Evolutionary conservation across 371 early-diverging fungal species (phyloP).

Genomic region (Batrachochytrium dendrobatidis): DNA sequence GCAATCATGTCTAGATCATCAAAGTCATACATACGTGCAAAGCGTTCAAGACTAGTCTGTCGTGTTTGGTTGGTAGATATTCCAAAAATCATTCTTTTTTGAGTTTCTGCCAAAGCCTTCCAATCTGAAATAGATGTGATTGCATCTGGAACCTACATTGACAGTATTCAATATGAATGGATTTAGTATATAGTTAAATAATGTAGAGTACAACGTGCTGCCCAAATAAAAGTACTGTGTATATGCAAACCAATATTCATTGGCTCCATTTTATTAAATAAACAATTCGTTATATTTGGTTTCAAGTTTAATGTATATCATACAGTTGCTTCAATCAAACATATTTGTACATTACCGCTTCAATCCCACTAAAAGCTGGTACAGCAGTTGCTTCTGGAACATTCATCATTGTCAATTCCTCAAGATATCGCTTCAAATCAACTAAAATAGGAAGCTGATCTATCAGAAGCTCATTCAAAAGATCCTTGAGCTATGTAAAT

Average conservation of each 20-base stretch:
- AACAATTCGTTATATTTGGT: neutral
- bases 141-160: neutral
- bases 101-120: conserved; percentile 5
- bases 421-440: conserved; percentile 32
- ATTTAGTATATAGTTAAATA: too few relatives aligned
- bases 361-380: too few relatives aligned
- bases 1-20: conserved; percentile 27
- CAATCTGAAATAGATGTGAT: neutral
- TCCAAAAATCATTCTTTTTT: neutral
- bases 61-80: neutral
- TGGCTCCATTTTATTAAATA: too few relatives aligned
- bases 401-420: conserved; percentile 31
- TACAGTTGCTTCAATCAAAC: conserved; percentile 13
- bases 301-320: conserved; percentile 1
- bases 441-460: conserved; percentile 40
- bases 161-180: conserved; percentile 7
- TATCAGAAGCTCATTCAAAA: conserved; percentile 23
- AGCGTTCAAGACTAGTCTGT: conserved; percentile 11
- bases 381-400: conserved; percentile 1
- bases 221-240: too few relatives aligned
- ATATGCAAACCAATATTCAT: too few relatives aligned
- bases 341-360: too few relatives aligned
- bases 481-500: conserved; percentile 20
- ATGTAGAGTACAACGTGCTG: too few relatives aligned
- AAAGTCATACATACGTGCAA: conserved; percentile 39